Percentiles rank a stretch among this genome's conserved stretches.
Evolutionary conservation across 164 flowering plant species (phyloP).

Genomic region (Nymphaea thermarum): DNA sequence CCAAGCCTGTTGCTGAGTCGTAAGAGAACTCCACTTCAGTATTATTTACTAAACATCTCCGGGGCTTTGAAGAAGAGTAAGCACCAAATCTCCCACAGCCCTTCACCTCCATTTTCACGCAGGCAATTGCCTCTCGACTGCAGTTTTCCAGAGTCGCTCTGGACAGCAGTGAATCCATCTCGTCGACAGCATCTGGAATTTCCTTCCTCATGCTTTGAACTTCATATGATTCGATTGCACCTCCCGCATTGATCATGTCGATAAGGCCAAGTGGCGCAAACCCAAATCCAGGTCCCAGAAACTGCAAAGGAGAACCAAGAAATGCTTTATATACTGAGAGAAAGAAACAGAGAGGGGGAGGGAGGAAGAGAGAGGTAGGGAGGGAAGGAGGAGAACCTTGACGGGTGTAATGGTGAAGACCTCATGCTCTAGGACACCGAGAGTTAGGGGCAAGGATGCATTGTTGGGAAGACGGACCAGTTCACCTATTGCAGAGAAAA

Average conservation of each 20-base stretch:
- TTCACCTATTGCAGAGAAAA: constrained; percentile 7
- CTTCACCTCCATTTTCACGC: constrained; percentile 38
- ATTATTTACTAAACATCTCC: constrained; percentile 37
- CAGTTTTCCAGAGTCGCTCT: constrained; percentile 7
- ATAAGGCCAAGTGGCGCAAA: constrained; percentile 64
- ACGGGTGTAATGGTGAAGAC: neutral
- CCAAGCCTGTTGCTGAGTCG: constrained; percentile 42
- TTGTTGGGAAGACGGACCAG: constrained; percentile 35
- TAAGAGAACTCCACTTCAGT: constrained; percentile 34
- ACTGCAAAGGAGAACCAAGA: constrained; percentile 4
- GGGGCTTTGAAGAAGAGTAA: constrained; percentile 60
- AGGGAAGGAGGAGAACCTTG: neutral
- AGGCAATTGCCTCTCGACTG: constrained; percentile 7
- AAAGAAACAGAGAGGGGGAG: neutral
- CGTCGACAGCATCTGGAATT: constrained; percentile 4
- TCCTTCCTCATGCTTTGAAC: constrained; percentile 3
- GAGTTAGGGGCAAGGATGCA: constrained; percentile 48
- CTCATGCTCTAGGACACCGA: constrained; percentile 14
- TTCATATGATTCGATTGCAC: constrained; percentile 20
- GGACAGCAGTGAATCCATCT: neutral
- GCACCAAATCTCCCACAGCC: constrained; percentile 77
- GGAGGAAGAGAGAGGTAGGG: neutral
- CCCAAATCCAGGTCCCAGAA: constrained; percentile 31
- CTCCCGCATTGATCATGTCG: constrained; percentile 24
- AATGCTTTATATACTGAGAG: no score